Base-by-base conservation (phyloP, 192 early-diverging fungal species). In the Linnemannia zychae region DNA sequence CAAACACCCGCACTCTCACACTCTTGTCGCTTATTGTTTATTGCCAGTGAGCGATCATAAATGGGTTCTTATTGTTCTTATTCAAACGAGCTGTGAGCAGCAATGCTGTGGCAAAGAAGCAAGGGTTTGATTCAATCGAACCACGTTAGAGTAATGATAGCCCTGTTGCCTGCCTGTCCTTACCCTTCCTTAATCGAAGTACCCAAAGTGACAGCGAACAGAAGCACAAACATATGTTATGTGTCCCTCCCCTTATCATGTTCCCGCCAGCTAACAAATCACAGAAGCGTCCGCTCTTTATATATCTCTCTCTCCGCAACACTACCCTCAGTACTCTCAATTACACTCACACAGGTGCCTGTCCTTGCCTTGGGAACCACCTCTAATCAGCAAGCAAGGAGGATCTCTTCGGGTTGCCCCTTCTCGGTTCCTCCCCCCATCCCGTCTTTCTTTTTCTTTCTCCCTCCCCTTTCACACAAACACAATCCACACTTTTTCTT, bases 201-300 rank as follows among this genome's bases (percentile, higher is more conserved):
- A n/a, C n/a, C n/a, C 36, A 44, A 31, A 33, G 28, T 63, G 57
- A 63, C 24, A n/a, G n/a, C n/a, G n/a, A n/a, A n/a, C n/a, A 13
- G 15, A 4, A 16, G 24, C 24, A 24, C 78, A 80, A 80, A 80
- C 78, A 80, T 73, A 80, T 80, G 78, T 74, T 66, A 63, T 72
- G 70, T 68, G 34, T 48, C 11, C 22, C 37, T 47, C 31, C 31
- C n/a, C 37, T 5, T 63, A 33, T 28, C 28, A 60, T 60, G 28
- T 60, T 53, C 57, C 57, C 28, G 24, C 57, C 24, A 5, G 24
- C 9, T 34, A 69, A 68, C 78, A 74, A 80, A 80, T 80, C 78
- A 80, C 78, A 67, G 24, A 36, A 67, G 40, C 78, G 63, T 65
- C 78, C 78, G 78, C 24, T 46, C 33, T 33, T 47, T 11, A 66